These are phyloP conservation scores for Blastobotrys capitulatus DNA, from an alignment of 1,139 yeast species.

Conservation along the genomic window DNA sequence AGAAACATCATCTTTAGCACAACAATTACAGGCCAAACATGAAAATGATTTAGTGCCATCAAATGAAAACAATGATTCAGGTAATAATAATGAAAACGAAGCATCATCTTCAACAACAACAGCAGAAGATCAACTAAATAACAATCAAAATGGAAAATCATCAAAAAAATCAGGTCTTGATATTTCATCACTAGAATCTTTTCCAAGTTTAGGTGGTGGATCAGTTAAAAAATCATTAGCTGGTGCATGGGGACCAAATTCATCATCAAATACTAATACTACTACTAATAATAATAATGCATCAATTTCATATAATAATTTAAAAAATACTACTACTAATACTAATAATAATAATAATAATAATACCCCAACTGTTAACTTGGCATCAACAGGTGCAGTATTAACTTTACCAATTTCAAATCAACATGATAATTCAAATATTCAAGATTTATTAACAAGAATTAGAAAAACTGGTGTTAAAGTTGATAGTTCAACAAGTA, in stretches of 20 bases:
- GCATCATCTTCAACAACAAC: background rate
- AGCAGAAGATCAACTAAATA: background rate
- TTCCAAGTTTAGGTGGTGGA: constrained; percentile 59
- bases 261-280: constrained; percentile 8
- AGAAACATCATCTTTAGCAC: constrained; percentile 23
- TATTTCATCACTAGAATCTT: constrained; percentile 41
- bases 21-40: constrained; percentile 28
- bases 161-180: constrained; percentile 16
- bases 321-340: background rate
- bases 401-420: constrained; percentile 9
- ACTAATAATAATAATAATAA: background rate
- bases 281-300: constrained; percentile 15
- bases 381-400: background rate
- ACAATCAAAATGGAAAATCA: constrained; percentile 4
- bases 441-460: constrained; percentile 39
- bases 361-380: background rate
- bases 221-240: background rate
- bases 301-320: constrained; percentile 24
- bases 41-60: constrained; percentile 9
- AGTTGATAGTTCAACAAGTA: constrained; percentile 80
- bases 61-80: background rate
- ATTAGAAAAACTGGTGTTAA: constrained; percentile 63
- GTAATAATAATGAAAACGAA: constrained; percentile 4
- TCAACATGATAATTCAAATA: constrained; percentile 17
- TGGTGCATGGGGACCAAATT: constrained; percentile 37